Conservation (phyloP, 2,329 filamentous ascomycete species). For the Paramyrothecium sp. region DNA sequence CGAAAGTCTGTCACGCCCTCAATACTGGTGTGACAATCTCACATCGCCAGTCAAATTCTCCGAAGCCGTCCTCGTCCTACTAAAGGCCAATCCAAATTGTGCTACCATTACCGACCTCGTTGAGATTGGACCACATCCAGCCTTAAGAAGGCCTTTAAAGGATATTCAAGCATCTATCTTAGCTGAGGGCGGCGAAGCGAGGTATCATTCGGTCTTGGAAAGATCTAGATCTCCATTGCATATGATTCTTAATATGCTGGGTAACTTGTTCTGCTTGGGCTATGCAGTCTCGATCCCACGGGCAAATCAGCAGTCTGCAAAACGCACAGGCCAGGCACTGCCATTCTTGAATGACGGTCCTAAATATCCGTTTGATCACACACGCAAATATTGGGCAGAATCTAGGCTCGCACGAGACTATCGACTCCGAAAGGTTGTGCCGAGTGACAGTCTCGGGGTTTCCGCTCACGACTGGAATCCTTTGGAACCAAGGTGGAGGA, state of each 20-base stretch:
- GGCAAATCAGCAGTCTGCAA: no score
- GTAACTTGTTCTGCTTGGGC: slow-evolving; percentile 27
- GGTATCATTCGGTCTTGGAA: slow-evolving; percentile 19
- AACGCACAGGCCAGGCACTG: no score
- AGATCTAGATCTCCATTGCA: not conserved
- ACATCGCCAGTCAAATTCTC: slow-evolving; percentile 37
- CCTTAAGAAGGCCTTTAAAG: slow-evolving; percentile 12
- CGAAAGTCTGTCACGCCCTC: slow-evolving; percentile 27
- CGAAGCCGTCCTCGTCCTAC: slow-evolving; percentile 4
- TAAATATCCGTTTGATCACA: slow-evolving; percentile 33
- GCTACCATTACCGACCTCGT: slow-evolving; percentile 10
- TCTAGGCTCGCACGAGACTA: slow-evolving; percentile 22
- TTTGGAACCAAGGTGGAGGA: slow-evolving; percentile 23
- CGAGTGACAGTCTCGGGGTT: slow-evolving; percentile 38
- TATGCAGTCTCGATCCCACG: slow-evolving; percentile 37
- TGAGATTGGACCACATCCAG: slow-evolving; percentile 20
- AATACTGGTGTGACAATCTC: slow-evolving; percentile 40
- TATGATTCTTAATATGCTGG: slow-evolving; percentile 19
- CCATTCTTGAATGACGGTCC: slow-evolving; percentile 30
- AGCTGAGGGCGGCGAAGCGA: no score
- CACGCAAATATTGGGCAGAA: slow-evolving; percentile 30
- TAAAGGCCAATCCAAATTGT: not conserved
- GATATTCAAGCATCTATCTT: no score
- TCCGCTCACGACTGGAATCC: slow-evolving; percentile 15
- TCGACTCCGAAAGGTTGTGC: slow-evolving; percentile 23